A percentile compares a stretch with the other conserved stretches of the same genome.
These are phyloP conservation scores for Rachicladosporium sp. DNA, from an alignment of 2,329 filamentous ascomycete genomes.

Conservation along the genomic window DNA sequence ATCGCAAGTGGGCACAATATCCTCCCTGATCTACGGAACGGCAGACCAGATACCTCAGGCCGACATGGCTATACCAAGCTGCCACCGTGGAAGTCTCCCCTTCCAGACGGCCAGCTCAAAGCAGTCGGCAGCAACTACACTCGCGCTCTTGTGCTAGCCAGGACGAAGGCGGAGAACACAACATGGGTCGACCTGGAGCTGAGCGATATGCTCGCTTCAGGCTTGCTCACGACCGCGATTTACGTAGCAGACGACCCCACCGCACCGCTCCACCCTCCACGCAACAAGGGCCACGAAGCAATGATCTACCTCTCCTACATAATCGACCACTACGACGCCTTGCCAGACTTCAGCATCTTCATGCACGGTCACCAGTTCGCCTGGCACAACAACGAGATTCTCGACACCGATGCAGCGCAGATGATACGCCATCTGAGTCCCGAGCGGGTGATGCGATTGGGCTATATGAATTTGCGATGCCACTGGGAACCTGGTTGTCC, in stretches of 20 bases:
- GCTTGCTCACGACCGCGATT: slow-evolving; percentile 29
- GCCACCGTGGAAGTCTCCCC: slow-evolving; percentile 10
- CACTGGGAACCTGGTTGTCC: slow-evolving; percentile 45
- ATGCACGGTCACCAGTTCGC: slow-evolving; percentile 47
- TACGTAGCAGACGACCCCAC: slow-evolving; percentile 41
- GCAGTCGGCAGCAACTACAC: slow-evolving; percentile 39
- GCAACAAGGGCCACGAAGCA: slow-evolving; percentile 51
- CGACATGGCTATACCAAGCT: slow-evolving; percentile 5
- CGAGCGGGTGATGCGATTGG: slow-evolving; percentile 34
- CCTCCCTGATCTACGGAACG: slow-evolving; percentile 12
- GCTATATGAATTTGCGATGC: slow-evolving; percentile 45
- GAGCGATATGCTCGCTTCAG: slow-evolving; percentile 26
- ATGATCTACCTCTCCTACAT: slow-evolving; percentile 51
- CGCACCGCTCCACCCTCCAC: slow-evolving; percentile 37
- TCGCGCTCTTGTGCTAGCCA: slow-evolving; percentile 42
- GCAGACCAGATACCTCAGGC: slow-evolving; percentile 3
- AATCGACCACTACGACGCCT: slow-evolving; percentile 47
- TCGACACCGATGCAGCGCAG: slow-evolving; percentile 31
- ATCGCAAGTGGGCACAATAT: slow-evolving; percentile 12
- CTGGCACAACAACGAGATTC: slow-evolving; percentile 46
- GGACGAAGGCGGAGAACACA: slow-evolving; percentile 39
- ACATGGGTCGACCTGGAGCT: slow-evolving; percentile 43
- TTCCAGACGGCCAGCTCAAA: slow-evolving; percentile 25
- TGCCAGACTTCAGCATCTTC: slow-evolving; percentile 49
- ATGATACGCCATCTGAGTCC: slow-evolving; percentile 35